A percentile compares a stretch with the other conserved stretches of the same genome.
Conservation (phyloP, 768 basidiomycete genomes). For the Polyporus arcularius region DNA sequence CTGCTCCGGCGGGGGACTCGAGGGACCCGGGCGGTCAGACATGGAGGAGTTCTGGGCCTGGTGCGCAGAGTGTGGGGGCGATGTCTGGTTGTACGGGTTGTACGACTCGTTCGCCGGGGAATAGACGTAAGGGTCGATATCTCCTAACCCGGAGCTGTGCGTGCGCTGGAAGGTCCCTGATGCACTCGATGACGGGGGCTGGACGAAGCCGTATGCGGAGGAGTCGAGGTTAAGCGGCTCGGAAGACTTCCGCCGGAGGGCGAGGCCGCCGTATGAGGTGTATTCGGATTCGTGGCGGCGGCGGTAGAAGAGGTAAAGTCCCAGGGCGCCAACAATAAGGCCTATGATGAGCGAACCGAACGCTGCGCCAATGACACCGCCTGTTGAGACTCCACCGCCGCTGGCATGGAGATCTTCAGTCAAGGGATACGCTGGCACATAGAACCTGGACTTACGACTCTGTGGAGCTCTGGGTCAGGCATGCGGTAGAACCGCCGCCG, state of each 20-base stretch:
- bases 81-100: neutral
- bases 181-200: slow-evolving; percentile 1
- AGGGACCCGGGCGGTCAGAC: no score
- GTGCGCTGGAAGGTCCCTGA: slow-evolving; percentile 6
- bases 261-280: neutral
- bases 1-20: no score
- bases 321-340: slow-evolving; percentile 17
- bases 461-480: slow-evolving; percentile 33
- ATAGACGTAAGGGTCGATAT: neutral
- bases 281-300: neutral
- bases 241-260: slow-evolving; percentile 5
- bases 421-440: neutral
- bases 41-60: no score
- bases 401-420: neutral
- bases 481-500: slow-evolving; percentile 40
- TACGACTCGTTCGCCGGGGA: neutral
- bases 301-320: slow-evolving; percentile 8
- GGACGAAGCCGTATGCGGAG: slow-evolving; percentile 2
- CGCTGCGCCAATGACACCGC: slow-evolving; percentile 26
- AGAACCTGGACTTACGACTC: slow-evolving; percentile 1
- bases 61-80: no score
- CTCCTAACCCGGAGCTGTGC: neutral
- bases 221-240: slow-evolving; percentile 24
- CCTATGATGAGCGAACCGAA: slow-evolving; percentile 28
- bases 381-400: slow-evolving; percentile 12